These are phyloP conservation scores for Aegilops longissima DNA, from an alignment of 176 grass and related monocot species.

Conservation along the genomic window DNA sequence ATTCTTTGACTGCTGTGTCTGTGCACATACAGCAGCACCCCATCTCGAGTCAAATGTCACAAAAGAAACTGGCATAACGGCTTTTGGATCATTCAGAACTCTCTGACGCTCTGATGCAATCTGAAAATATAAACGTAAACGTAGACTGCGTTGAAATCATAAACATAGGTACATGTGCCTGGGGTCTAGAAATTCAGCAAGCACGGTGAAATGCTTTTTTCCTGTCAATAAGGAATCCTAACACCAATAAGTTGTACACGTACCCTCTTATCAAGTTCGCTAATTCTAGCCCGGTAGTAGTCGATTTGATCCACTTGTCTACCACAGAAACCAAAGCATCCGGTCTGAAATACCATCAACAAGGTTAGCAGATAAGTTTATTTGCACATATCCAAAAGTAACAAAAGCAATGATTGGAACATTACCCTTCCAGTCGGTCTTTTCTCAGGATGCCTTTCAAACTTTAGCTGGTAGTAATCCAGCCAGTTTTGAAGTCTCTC, in stretches of 20 bases:
- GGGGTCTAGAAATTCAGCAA: background rate
- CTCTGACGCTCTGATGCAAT: conserved; percentile 70
- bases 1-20: conserved; percentile 96
- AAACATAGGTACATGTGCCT: background rate
- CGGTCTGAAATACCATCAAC: conserved; percentile 53
- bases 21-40: conserved; percentile 93
- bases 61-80: conserved; percentile 94
- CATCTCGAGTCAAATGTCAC: conserved; percentile 98
- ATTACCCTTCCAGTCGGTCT: conserved; percentile 80
- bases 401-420: background rate
- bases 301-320: conserved; percentile 71
- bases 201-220: conserved; percentile 1
- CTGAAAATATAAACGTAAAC: conserved; percentile 44
- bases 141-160: conserved; percentile 3
- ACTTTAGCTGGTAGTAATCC: conserved; percentile 90
- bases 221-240: background rate
- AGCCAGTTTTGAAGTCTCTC: conserved; percentile 92
- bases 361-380: background rate
- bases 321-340: conserved; percentile 80
- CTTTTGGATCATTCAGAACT: conserved; percentile 84
- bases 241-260: background rate
- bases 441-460: conserved; percentile 78
- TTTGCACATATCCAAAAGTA: background rate
- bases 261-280: conserved; percentile 69
- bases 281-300: conserved; percentile 60